These are phyloP conservation scores for Colletotrichum costaricense DNA, from an alignment of 2,329 filamentous ascomycete genomes.

Conservation along the genomic window DNA sequence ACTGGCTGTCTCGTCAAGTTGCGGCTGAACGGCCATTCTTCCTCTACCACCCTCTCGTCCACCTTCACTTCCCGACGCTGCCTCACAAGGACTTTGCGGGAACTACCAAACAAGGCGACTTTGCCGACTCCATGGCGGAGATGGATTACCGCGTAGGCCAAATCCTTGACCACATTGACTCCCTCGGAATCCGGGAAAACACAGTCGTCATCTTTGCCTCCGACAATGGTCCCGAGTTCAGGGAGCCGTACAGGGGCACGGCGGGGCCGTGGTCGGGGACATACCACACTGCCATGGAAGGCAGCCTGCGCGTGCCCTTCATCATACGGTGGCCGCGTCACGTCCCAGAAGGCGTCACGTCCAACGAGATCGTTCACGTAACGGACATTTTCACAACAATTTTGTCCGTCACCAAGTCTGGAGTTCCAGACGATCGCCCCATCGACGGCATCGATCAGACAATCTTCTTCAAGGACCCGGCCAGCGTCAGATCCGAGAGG, in stretches of 20 bases:
- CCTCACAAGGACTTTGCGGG: conserved; percentile 44
- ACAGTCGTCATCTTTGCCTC: conserved; percentile 49
- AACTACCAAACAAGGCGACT: conserved; percentile 44
- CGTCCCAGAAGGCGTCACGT: conserved; percentile 40
- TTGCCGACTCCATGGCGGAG: conserved; percentile 47
- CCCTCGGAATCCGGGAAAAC: conserved; percentile 42
- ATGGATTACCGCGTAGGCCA: conserved; percentile 47
- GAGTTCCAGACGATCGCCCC: conserved; percentile 41
- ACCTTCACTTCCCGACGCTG: conserved; percentile 47
- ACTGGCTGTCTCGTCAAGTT: conserved; percentile 44
- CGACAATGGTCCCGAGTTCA: conserved; percentile 49
- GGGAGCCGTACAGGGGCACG: conserved; percentile 45
- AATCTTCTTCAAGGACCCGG: conserved; percentile 41
- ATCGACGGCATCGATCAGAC: conserved; percentile 46
- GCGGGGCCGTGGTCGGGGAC: conserved; percentile 49
- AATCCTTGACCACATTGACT: conserved; percentile 45
- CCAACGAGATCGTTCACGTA: conserved; percentile 47
- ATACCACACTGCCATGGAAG: conserved; percentile 50
- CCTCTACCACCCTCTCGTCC: conserved; percentile 47
- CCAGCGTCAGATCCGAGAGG: conserved; percentile 24
- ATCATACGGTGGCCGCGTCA: conserved; percentile 48
- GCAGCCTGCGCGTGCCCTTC: conserved; percentile 47
- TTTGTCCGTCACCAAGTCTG: conserved; percentile 39
- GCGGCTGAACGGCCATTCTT: conserved; percentile 42
- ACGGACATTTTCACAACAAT: conserved; percentile 47